Percentiles rank a stretch among this genome's conserved stretches.
These are phyloP conservation scores for Rosa hybrid DNA, from an alignment of 331 rosid genomes.

Conservation along the genomic window DNA sequence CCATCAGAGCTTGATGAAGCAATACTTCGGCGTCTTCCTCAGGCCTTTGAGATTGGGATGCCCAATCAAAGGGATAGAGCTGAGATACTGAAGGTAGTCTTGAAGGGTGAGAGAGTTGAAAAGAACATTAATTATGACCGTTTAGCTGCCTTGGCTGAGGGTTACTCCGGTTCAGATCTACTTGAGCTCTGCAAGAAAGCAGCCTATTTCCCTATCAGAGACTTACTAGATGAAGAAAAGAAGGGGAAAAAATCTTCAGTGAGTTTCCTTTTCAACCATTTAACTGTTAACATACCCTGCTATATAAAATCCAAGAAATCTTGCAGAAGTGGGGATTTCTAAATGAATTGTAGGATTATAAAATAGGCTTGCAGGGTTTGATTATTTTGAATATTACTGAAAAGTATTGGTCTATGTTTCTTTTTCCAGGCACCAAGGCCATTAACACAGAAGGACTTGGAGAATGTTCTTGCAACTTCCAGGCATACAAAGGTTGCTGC, in stretches of 20 bases:
- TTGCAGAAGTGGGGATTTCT: conserved; percentile 2
- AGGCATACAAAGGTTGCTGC: conserved; percentile 86
- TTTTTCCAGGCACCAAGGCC: conserved; percentile 73
- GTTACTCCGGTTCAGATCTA: conserved; percentile 95
- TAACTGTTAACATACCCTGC: neutral
- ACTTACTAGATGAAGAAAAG: conserved; percentile 73
- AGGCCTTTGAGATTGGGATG: conserved; percentile 87
- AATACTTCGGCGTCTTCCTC: conserved; percentile 94
- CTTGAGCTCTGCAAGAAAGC: conserved; percentile 98
- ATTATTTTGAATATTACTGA: conserved; percentile 23
- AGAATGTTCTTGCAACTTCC: conserved; percentile 62
- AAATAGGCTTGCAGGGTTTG: neutral
- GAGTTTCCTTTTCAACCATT: conserved; percentile 36
- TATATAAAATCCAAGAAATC: neutral
- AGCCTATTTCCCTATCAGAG: conserved; percentile 90
- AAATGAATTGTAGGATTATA: neutral
- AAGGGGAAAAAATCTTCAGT: conserved; percentile 63
- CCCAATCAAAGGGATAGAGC: conserved; percentile 82
- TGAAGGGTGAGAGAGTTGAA: conserved; percentile 81
- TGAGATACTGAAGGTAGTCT: conserved; percentile 75
- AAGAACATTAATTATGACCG: conserved; percentile 50
- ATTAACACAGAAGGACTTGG: conserved; percentile 69
- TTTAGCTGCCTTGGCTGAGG: conserved; percentile 66
- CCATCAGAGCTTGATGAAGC: conserved; percentile 99
- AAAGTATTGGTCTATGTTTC: conserved; percentile 14